Percentiles rank a stretch among this genome's conserved stretches.
Evolutionary conservation across 2,329 filamentous ascomycete species (phyloP).

Genomic region (Rhynchosporium agropyri): DNA sequence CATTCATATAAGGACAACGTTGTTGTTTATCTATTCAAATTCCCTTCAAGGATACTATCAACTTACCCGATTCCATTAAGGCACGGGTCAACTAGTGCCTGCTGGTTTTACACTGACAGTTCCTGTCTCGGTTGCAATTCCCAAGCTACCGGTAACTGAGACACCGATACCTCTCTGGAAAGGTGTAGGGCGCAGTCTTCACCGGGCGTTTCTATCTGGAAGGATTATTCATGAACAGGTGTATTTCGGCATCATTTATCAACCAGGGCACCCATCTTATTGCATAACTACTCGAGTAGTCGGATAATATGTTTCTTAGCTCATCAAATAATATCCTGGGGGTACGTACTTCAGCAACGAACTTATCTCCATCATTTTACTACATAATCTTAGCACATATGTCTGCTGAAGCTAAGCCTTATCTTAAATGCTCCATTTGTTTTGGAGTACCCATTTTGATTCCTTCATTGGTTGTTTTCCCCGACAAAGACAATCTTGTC

Average conservation of each 20-base stretch:
- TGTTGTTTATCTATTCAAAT: slow-evolving; percentile 3
- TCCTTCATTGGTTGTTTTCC: neutral
- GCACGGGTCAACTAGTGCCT: slow-evolving; percentile 1
- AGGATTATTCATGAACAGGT: neutral
- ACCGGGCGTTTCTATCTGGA: neutral
- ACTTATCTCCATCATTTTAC: neutral
- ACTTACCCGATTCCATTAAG: neutral
- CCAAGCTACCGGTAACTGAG: slow-evolving; percentile 4
- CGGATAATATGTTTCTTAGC: neutral
- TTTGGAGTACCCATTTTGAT: neutral
- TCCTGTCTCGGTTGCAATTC: slow-evolving; percentile 6
- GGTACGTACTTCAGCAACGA: no score
- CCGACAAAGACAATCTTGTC: neutral
- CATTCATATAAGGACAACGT: slow-evolving; percentile 1
- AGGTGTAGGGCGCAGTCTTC: neutral
- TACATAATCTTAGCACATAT: neutral
- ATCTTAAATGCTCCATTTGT: neutral
- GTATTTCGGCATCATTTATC: neutral
- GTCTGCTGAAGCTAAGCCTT: neutral
- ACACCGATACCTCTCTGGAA: neutral
- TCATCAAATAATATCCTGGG: neutral
- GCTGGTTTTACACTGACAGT: neutral
- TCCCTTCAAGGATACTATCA: neutral
- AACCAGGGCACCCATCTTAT: neutral
- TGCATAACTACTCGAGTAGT: neutral